phyloP scores from a whole-genome alignment of 345 rosid species.

The Arabis alpina region DNA sequence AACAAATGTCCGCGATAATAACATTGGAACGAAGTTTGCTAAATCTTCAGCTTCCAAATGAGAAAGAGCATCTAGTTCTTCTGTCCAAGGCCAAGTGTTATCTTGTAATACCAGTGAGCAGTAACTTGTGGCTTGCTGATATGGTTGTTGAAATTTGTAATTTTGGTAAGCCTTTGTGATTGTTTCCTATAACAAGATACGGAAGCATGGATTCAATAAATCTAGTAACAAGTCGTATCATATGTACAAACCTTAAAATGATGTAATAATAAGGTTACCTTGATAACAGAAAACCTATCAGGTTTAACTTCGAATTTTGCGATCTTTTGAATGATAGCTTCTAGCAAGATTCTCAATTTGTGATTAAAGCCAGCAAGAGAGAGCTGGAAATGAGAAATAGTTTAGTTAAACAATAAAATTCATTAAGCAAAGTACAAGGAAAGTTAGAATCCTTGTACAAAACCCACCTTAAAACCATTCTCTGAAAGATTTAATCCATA shows the following conservation, averaged over 20 bases:
- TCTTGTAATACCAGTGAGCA: slow-evolving; percentile 67
- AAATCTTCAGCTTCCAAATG: slow-evolving; percentile 64
- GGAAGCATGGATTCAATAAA: slow-evolving; percentile 12
- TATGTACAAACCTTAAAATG: too few relatives aligned
- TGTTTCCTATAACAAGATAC: slow-evolving; percentile 58
- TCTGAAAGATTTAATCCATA: slow-evolving; percentile 50
- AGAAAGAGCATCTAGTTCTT: slow-evolving; percentile 68
- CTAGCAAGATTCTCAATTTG: slow-evolving; percentile 77
- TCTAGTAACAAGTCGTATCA: not conserved
- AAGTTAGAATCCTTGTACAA: not conserved
- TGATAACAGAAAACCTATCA: slow-evolving; percentile 75
- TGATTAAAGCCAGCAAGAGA: slow-evolving; percentile 78
- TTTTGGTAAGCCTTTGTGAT: slow-evolving; percentile 63
- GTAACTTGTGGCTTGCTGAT: slow-evolving; percentile 70
- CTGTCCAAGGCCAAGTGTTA: slow-evolving; percentile 70
- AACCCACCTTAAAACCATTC: slow-evolving; percentile 70
- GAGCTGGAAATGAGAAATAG: slow-evolving; percentile 51
- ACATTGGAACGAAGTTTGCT: slow-evolving; percentile 57
- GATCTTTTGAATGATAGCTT: slow-evolving; percentile 65
- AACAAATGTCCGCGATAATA: slow-evolving; percentile 73
- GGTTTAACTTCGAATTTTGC: slow-evolving; percentile 74
- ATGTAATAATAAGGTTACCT: slow-evolving; percentile 53
- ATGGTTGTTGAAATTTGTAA: slow-evolving; percentile 75
- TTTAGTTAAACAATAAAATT: slow-evolving; percentile 1
- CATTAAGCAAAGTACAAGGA: not conserved